Evolutionary conservation across 2,329 filamentous ascomycete genomes (phyloP).

Genomic region (Colletotrichum sojae): DNA sequence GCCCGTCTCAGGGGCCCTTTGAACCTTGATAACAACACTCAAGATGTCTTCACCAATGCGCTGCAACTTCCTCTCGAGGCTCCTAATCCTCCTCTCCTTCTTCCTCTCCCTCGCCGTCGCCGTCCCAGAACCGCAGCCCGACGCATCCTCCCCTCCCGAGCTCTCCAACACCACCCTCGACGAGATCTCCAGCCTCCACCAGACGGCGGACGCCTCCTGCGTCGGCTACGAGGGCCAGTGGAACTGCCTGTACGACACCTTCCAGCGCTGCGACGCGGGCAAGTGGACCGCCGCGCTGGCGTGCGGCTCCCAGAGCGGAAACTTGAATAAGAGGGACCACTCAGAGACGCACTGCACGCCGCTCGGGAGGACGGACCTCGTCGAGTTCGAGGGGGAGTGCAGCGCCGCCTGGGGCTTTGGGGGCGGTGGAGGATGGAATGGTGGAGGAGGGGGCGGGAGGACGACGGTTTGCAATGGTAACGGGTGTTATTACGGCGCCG

Average conservation of each 20-base stretch:
- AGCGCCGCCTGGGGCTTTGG: conserved; percentile 24
- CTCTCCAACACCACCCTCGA: conserved; percentile 1
- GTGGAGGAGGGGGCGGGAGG: not conserved
- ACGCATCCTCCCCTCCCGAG: conserved; percentile 16
- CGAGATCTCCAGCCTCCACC: conserved; percentile 42
- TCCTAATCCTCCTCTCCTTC: conserved; percentile 19
- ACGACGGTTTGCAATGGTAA: conserved; percentile 12
- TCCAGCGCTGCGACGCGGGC: conserved; percentile 65
- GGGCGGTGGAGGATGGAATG: not conserved
- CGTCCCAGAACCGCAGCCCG: conserved; percentile 44
- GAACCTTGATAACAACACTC: fast-evolving
- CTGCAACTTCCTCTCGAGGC: not conserved
- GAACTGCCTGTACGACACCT: conserved; percentile 66
- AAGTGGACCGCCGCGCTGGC: conserved; percentile 56
- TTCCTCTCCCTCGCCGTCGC: conserved; percentile 34
- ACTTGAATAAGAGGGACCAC: not conserved
- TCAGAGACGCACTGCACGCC: conserved; percentile 19
- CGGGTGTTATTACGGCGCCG: conserved; percentile 29
- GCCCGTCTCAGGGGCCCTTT: no score
- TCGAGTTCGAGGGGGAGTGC: conserved; percentile 35
- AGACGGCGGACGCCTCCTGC: conserved; percentile 57
- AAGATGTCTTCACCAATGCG: conserved; percentile 3
- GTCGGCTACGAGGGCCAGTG: conserved; percentile 63
- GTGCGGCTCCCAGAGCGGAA: conserved; percentile 12
- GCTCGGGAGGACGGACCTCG: conserved; percentile 28